phyloP scores from a whole-genome alignment of 768 basidiomycete species.

The Suillus fuscotomentosus region DNA sequence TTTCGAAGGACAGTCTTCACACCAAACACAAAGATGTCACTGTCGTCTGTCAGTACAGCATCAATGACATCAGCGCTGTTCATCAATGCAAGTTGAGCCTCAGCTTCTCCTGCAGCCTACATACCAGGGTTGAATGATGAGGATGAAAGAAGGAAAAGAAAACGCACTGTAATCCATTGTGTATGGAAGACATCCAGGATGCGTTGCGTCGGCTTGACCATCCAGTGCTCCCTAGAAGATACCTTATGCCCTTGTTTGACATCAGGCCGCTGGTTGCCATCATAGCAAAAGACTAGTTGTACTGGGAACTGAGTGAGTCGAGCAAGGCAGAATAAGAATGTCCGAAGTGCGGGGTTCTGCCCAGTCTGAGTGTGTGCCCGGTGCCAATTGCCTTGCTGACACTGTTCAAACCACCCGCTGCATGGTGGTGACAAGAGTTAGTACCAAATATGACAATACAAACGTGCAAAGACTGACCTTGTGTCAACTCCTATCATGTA shows the following conservation, averaged over 20 bases:
- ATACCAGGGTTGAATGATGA: constrained; percentile 15
- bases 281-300: constrained; percentile 6
- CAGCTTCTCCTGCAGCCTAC: constrained; percentile 3
- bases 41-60: neutral
- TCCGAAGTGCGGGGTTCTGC: too few relatives aligned
- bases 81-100: constrained; percentile 6
- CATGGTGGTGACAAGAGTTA: too few relatives aligned
- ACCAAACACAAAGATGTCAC: constrained; percentile 5
- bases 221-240: constrained; percentile 26
- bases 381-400: too few relatives aligned
- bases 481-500: too few relatives aligned
- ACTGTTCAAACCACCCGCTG: too few relatives aligned
- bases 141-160: constrained; percentile 30
- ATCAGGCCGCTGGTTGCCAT: constrained; percentile 42
- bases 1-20: neutral
- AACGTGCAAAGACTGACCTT: too few relatives aligned
- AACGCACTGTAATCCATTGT: constrained; percentile 33
- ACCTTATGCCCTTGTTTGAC: constrained; percentile 39
- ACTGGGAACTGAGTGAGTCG: too few relatives aligned
- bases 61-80: constrained; percentile 1
- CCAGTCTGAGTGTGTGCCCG: too few relatives aligned
- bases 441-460: too few relatives aligned
- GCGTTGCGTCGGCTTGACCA: constrained; percentile 17
- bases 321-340: too few relatives aligned
- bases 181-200: neutral